These are phyloP conservation scores for Fraxinus velutina DNA, from an alignment of 305 asterid species.

Conservation along the genomic window DNA sequence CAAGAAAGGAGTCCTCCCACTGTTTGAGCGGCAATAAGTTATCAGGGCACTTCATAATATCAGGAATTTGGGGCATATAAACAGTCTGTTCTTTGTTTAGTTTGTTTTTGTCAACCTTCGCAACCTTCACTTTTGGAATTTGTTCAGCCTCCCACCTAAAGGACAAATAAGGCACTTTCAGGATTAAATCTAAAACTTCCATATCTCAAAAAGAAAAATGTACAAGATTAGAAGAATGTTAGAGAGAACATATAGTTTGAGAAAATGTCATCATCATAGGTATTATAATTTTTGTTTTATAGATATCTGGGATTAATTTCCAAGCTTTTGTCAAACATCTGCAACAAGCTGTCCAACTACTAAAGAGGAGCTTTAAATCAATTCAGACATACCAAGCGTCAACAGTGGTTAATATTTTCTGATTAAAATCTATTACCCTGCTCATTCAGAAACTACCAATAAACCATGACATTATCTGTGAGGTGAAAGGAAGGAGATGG, in stretches of 20 bases:
- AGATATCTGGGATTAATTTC: neutral
- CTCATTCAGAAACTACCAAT: neutral
- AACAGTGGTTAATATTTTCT: neutral
- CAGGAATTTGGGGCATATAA: constrained; percentile 94
- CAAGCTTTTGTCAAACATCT: neutral
- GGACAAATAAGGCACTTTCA: constrained; percentile 20
- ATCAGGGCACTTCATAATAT: constrained; percentile 61
- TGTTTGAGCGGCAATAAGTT: constrained; percentile 70
- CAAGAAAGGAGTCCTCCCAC: constrained; percentile 92
- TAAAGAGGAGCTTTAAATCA: neutral
- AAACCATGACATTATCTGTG: neutral
- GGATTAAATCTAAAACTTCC: constrained; percentile 18
- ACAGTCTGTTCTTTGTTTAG: constrained; percentile 56
- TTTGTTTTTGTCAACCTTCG: constrained; percentile 45
- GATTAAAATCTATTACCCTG: neutral
- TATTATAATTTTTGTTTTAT: neutral
- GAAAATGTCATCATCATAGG: neutral
- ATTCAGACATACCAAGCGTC: neutral
- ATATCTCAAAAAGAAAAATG: neutral
- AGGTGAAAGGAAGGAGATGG: neutral
- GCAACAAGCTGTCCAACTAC: neutral
- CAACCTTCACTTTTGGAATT: constrained; percentile 71
- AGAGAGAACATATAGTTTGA: neutral
- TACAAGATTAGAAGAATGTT: neutral
- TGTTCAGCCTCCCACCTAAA: constrained; percentile 81